These are phyloP conservation scores for Vaccinium macrocarpon DNA, from an alignment of 148 eudicot species.

Conservation along the genomic window DNA sequence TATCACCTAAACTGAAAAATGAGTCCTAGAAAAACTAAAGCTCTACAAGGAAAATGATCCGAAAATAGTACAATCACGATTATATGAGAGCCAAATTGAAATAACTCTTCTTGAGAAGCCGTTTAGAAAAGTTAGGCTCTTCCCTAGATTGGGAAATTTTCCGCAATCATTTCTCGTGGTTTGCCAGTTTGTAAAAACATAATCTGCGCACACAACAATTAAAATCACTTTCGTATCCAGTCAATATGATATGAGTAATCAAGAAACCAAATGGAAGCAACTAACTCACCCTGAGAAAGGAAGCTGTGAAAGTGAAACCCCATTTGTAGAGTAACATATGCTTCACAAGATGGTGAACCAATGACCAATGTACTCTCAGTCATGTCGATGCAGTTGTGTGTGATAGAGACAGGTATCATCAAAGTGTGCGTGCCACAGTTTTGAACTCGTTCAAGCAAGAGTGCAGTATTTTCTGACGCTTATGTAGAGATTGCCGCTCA, in stretches of 20 bases:
- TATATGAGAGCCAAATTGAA: not conserved
- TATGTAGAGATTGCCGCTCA: conserved; percentile 74
- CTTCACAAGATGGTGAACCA: conserved; percentile 13
- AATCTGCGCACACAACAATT: conserved; percentile 7
- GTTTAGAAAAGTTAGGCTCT: not conserved
- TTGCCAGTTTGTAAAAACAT: not conserved
- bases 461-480: conserved; percentile 84
- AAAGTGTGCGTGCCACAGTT: conserved; percentile 67
- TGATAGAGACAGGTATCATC: conserved; percentile 17
- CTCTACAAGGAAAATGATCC: not conserved
- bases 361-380: not conserved
- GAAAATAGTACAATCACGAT: not conserved
- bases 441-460: conserved; percentile 91
- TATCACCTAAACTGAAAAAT: not conserved
- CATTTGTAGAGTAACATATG: not conserved
- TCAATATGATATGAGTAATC: no score
- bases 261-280: conserved; percentile 10
- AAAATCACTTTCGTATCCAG: conserved; percentile 6
- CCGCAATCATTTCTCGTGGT: not conserved
- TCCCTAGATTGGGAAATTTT: conserved; percentile 8
- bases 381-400: not conserved
- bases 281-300: conserved; percentile 13
- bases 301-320: not conserved
- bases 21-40: not conserved
- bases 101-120: conserved; percentile 3